phyloP scores from a whole-genome alignment of 2,329 filamentous ascomycete species.

The Neophaeococcomyces mojaviensis region DNA sequence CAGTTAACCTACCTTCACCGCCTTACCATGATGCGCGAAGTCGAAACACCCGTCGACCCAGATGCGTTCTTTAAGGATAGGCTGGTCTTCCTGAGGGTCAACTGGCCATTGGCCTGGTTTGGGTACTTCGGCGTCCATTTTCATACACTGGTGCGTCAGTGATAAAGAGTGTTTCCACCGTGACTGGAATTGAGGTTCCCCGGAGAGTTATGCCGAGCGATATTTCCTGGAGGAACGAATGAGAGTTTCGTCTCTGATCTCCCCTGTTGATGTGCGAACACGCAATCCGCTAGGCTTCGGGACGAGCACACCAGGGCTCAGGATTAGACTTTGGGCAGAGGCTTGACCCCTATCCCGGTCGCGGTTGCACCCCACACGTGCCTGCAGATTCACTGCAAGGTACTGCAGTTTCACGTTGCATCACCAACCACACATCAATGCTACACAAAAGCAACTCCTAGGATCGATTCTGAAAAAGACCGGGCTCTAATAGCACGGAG shows the following conservation, averaged over 20 bases:
- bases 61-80: conserved; percentile 62
- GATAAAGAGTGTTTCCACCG: neutral
- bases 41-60: conserved; percentile 99
- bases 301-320: too few species aligned
- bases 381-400: too few species aligned
- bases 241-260: neutral
- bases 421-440: too few species aligned
- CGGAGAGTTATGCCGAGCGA: too few species aligned
- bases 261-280: neutral
- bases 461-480: neutral
- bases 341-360: too few species aligned
- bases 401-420: too few species aligned
- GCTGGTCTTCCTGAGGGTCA: conserved; percentile 53
- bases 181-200: neutral
- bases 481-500: neutral
- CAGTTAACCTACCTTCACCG: conserved; percentile 11
- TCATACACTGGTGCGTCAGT: neutral
- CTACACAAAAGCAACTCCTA: too few species aligned
- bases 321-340: too few species aligned
- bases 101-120: conserved; percentile 55
- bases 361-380: too few species aligned
- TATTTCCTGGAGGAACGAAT: neutral
- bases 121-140: conserved; percentile 34
- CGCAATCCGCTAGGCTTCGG: neutral
- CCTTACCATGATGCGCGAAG: conserved; percentile 87